phyloP scores from a whole-genome alignment of 2,329 filamentous ascomycete species.

The Penicillium sp. region DNA sequence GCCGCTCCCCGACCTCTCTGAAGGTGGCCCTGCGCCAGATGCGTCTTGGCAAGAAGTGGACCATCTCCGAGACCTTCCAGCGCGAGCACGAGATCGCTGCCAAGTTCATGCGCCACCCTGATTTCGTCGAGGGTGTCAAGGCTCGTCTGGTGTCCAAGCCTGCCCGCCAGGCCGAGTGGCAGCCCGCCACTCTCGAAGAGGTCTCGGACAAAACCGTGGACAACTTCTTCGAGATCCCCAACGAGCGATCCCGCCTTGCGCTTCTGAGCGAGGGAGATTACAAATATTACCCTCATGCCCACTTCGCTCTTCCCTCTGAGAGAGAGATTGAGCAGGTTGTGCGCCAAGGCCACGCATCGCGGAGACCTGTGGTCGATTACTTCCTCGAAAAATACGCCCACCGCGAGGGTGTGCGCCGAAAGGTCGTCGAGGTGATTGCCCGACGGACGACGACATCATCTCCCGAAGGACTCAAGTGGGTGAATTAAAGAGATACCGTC shows the following conservation, averaged over 20 bases:
- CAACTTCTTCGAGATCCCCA: constrained; percentile 64
- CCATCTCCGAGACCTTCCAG: constrained; percentile 79
- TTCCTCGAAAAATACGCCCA: constrained; percentile 60
- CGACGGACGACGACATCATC: constrained; percentile 58
- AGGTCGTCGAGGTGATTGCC: constrained; percentile 66
- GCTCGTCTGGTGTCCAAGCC: constrained; percentile 73
- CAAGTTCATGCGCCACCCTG: constrained; percentile 84
- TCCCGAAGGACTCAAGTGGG: constrained; percentile 38
- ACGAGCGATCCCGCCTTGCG: constrained; percentile 49
- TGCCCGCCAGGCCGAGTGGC: constrained; percentile 67
- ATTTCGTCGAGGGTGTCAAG: constrained; percentile 90
- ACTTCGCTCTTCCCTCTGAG: constrained; percentile 73
- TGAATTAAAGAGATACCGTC: constrained; percentile 14
- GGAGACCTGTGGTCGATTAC: constrained; percentile 60
- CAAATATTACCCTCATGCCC: constrained; percentile 67
- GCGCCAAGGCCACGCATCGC: constrained; percentile 45
- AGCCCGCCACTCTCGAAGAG: constrained; percentile 69
- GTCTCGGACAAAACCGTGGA: constrained; percentile 60
- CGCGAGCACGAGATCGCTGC: constrained; percentile 80
- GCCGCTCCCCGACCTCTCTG: constrained; percentile 81
- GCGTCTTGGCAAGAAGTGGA: constrained; percentile 71
- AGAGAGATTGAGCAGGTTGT: constrained; percentile 48
- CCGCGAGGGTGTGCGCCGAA: constrained; percentile 67
- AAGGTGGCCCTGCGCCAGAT: constrained; percentile 83
- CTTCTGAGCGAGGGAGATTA: constrained; percentile 65